Evolutionary conservation across 2,329 filamentous ascomycete genomes (phyloP).

Genomic region (Daldinia eschscholtzii): DNA sequence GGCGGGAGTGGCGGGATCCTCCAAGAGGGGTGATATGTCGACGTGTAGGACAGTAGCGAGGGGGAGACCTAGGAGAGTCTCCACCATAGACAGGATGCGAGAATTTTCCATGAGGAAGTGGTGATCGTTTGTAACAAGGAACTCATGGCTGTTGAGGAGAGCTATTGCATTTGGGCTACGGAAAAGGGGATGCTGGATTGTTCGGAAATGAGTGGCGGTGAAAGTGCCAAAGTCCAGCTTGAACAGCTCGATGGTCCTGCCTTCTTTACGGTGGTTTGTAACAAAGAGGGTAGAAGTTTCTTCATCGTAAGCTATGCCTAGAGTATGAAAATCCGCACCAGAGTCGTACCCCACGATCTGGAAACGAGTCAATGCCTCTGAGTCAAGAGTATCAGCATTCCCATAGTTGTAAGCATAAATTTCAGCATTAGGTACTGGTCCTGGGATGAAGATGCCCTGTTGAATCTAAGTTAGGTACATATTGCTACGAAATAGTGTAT

Average conservation of each 20-base stretch:
- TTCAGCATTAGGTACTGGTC: slow-evolving; percentile 46
- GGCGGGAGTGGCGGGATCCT: slow-evolving; percentile 34
- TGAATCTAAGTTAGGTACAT: slow-evolving; percentile 6
- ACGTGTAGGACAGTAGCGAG: slow-evolving; percentile 56
- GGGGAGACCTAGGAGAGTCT: slow-evolving; percentile 54
- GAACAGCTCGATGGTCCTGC: slow-evolving; percentile 57
- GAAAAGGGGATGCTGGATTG: slow-evolving; percentile 56
- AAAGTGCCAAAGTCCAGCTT: slow-evolving; percentile 52
- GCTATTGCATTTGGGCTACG: slow-evolving; percentile 57
- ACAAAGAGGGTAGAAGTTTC: slow-evolving; percentile 54
- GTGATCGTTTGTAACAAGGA: slow-evolving; percentile 60
- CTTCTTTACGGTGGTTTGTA: slow-evolving; percentile 54
- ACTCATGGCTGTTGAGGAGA: slow-evolving; percentile 52
- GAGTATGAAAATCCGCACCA: slow-evolving; percentile 54
- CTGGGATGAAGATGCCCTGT: slow-evolving; percentile 51
- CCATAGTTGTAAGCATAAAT: slow-evolving; percentile 58
- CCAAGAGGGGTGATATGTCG: slow-evolving; percentile 40
- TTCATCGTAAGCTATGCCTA: slow-evolving; percentile 57
- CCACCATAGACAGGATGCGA: slow-evolving; percentile 49
- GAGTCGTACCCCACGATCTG: slow-evolving; percentile 46
- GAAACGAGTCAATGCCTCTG: slow-evolving; percentile 45
- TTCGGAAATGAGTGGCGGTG: slow-evolving; percentile 54
- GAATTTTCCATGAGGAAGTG: slow-evolving; percentile 49
- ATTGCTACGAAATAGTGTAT: not conserved
- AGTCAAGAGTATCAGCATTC: slow-evolving; percentile 37